phyloP scores from a whole-genome alignment of 192 early-diverging fungal species.

The Phycomyces nitens region DNA sequence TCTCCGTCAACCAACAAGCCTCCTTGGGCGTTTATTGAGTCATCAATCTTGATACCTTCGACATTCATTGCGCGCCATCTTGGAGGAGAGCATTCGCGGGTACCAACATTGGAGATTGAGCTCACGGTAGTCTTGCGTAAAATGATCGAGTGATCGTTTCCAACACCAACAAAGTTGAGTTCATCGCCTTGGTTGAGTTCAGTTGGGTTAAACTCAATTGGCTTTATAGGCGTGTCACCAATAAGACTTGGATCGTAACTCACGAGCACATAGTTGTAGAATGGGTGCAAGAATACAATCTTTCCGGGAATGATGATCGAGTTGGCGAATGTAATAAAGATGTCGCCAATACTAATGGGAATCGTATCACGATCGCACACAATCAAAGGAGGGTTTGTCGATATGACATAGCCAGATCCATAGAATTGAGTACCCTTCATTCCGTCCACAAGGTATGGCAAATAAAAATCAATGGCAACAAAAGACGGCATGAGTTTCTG shows the following conservation, averaged over 20 bases:
- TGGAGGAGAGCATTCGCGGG: constrained; percentile 66
- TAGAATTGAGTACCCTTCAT: constrained; percentile 64
- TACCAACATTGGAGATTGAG: constrained; percentile 60
- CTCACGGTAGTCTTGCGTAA: constrained; percentile 63
- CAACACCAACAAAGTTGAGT: constrained; percentile 52
- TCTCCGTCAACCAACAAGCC: constrained; percentile 59
- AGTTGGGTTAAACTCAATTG: constrained; percentile 55
- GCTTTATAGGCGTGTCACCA: constrained; percentile 69
- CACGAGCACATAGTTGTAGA: constrained; percentile 83
- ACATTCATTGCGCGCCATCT: constrained; percentile 56
- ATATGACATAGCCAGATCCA: constrained; percentile 79
- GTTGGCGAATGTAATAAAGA: constrained; percentile 82
- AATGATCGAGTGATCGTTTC: constrained; percentile 48
- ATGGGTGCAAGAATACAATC: constrained; percentile 80
- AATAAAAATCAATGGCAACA: constrained; percentile 75
- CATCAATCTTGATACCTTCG: constrained; percentile 64
- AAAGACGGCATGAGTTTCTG: constrained; percentile 73
- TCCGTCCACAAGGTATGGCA: constrained; percentile 78
- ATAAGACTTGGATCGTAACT: constrained; percentile 74
- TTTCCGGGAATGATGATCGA: constrained; percentile 85
- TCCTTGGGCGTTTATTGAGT: constrained; percentile 62
- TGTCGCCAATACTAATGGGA: constrained; percentile 72
- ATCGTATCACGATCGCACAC: constrained; percentile 81
- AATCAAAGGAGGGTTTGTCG: constrained; percentile 74
- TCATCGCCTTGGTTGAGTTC: constrained; percentile 64